Evolutionary conservation across 2,329 filamentous ascomycete genomes (phyloP).

Genomic region (Calonectria multiphialidica): DNA sequence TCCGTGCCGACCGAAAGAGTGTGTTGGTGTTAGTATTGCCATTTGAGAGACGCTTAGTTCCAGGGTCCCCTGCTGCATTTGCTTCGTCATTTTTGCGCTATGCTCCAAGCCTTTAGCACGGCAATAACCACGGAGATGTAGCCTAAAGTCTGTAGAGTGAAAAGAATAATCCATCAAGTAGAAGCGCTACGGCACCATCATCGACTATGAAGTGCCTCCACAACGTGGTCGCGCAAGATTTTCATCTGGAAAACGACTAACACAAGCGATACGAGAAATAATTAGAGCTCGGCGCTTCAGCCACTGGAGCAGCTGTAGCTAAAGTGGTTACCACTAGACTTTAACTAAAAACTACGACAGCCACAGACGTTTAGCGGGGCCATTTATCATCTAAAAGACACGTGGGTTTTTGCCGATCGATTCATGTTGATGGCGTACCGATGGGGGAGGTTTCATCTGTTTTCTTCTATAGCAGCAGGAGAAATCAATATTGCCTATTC

Average conservation of each 20-base stretch:
- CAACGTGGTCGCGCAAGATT: not conserved
- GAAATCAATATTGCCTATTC: not conserved
- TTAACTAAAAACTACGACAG: not conserved
- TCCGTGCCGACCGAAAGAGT: not conserved
- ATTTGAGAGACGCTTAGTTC: not conserved
- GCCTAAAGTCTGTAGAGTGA: too few relatives aligned
- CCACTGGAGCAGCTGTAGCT: not conserved
- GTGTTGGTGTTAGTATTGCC: not conserved
- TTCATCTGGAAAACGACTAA: not conserved
- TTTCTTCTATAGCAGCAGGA: not conserved
- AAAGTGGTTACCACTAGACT: not conserved
- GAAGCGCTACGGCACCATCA: not conserved
- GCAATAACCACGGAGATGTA: too few relatives aligned
- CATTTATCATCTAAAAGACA: not conserved
- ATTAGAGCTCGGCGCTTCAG: not conserved
- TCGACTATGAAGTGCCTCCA: not conserved
- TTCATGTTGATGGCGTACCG: too few relatives aligned
- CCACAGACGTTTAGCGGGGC: not conserved
- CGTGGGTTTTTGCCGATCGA: not conserved
- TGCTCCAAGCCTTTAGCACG: too few relatives aligned
- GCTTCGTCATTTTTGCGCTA: too few relatives aligned
- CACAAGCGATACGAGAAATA: not conserved
- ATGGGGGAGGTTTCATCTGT: not conserved
- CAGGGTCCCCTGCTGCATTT: not conserved
- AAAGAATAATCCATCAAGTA: too few relatives aligned